Percentiles rank a stretch among this genome's conserved stretches.
These are phyloP conservation scores for Aspergillus uvarum DNA, from an alignment of 2,329 filamentous ascomycete genomes.

Conservation along the genomic window DNA sequence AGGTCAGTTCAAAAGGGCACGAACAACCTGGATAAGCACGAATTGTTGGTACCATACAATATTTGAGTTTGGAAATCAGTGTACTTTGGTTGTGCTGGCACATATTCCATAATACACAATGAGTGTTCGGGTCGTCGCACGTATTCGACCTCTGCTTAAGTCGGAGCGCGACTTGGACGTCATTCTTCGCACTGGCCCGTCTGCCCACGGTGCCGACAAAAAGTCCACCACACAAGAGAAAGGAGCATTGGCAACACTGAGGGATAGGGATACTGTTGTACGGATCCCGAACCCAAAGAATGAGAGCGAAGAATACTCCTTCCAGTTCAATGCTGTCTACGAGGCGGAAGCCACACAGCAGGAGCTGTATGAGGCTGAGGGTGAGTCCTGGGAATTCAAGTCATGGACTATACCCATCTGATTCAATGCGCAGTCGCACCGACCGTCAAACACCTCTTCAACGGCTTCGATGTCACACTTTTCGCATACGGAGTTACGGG, in stretches of 20 bases:
- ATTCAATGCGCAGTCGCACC: conserved; percentile 67
- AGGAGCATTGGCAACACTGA: conserved; percentile 32
- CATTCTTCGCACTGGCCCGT: conserved; percentile 70
- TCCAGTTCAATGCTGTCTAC: conserved; percentile 93
- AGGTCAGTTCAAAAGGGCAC: background rate
- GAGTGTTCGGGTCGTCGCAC: conserved; percentile 79
- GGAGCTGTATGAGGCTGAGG: conserved; percentile 83
- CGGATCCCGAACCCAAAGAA: conserved; percentile 95
- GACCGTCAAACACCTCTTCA: conserved; percentile 85
- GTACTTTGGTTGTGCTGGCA: background rate
- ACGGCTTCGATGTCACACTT: conserved; percentile 78
- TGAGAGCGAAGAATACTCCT: conserved; percentile 84
- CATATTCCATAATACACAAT: conserved; percentile 26
- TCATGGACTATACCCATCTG: conserved; percentile 16
- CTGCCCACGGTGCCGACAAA: conserved; percentile 25
- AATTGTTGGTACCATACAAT: no score
- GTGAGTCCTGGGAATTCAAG: conserved; percentile 50
- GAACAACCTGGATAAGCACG: background rate
- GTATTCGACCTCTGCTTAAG: conserved; percentile 83
- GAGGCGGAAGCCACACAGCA: conserved; percentile 78
- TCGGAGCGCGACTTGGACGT: conserved; percentile 83
- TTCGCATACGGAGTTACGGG: conserved; percentile 94
- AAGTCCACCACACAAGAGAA: conserved; percentile 23
- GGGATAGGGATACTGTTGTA: conserved; percentile 66
- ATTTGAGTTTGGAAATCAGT: background rate